Evolutionary conservation across 2,329 filamentous ascomycete species (phyloP).

Genomic region (Alternaria longipes): DNA sequence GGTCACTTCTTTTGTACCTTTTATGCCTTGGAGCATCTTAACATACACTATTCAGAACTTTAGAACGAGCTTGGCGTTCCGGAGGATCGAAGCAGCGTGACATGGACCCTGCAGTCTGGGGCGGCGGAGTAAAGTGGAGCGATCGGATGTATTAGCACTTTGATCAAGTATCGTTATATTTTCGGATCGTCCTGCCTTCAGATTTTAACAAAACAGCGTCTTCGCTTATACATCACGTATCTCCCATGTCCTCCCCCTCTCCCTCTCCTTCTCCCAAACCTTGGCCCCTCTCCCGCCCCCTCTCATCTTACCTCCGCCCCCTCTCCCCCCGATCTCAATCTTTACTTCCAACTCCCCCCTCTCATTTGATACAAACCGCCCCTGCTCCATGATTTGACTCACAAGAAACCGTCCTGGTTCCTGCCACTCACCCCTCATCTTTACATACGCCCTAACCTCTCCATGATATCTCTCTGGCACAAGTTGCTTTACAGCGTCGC

Average conservation of each 20-base stretch:
- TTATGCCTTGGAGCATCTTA: slow-evolving; percentile 22
- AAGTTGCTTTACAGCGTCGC: slow-evolving; percentile 22
- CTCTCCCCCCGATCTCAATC: slow-evolving; percentile 6
- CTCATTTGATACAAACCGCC: slow-evolving; percentile 8
- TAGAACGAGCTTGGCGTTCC: slow-evolving; percentile 38
- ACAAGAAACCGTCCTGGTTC: slow-evolving; percentile 12
- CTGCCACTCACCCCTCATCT: slow-evolving; percentile 22
- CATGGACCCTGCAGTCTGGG: slow-evolving; percentile 5
- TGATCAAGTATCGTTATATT: slow-evolving; percentile 5
- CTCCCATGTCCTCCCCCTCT: slow-evolving; percentile 17
- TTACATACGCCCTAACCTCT: slow-evolving; percentile 10
- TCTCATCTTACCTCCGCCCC: not conserved
- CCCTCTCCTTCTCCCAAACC: slow-evolving; percentile 21
- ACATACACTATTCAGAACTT: slow-evolving; percentile 27
- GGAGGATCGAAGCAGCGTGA: slow-evolving; percentile 7
- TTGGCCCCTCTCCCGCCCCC: not conserved
- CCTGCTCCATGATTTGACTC: slow-evolving; percentile 14
- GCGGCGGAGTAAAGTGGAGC: slow-evolving; percentile 10
- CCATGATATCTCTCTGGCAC: slow-evolving; percentile 1
- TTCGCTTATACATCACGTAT: not conserved
- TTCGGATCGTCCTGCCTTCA: not conserved
- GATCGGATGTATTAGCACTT: slow-evolving; percentile 13
- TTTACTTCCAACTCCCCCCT: slow-evolving; percentile 16
- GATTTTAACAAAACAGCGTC: not conserved
- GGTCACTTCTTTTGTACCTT: slow-evolving; percentile 32